phyloP scores from a whole-genome alignment of 2,329 filamentous ascomycete species.

The Leptographium wingfieldii region DNA sequence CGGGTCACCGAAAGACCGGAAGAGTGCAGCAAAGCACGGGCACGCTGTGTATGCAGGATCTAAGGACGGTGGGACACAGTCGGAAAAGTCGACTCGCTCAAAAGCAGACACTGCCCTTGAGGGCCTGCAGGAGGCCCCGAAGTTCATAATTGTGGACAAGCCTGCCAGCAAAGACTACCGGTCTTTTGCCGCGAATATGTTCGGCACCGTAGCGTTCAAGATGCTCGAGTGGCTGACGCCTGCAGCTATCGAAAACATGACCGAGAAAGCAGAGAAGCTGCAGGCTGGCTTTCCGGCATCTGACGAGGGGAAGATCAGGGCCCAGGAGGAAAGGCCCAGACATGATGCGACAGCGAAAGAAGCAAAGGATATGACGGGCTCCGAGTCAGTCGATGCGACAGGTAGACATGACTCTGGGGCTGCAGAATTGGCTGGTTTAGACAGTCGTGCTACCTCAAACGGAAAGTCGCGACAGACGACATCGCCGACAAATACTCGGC shows the following conservation, averaged over 20 bases:
- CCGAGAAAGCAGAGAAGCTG: constrained; percentile 22
- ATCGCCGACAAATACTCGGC: constrained; percentile 9
- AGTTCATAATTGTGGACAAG: constrained; percentile 31
- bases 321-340: not conserved
- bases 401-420: not conserved
- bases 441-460: not conserved
- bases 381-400: not conserved
- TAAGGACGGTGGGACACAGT: not conserved
- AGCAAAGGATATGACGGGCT: not conserved
- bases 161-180: constrained; percentile 41
- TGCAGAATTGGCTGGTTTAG: not conserved
- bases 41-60: not conserved
- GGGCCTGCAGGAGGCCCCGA: not conserved
- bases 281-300: constrained; percentile 14
- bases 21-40: not conserved
- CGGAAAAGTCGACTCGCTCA: not conserved
- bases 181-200: constrained; percentile 50
- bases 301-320: not conserved
- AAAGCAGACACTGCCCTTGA: not conserved
- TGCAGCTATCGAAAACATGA: constrained; percentile 37
- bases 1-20: not conserved
- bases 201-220: constrained; percentile 53
- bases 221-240: constrained; percentile 62
- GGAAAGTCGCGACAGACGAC: not conserved
- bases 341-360: not conserved